Conservation (phyloP, 768 basidiomycete genomes). For the Hypsizygus marmoreus region DNA sequence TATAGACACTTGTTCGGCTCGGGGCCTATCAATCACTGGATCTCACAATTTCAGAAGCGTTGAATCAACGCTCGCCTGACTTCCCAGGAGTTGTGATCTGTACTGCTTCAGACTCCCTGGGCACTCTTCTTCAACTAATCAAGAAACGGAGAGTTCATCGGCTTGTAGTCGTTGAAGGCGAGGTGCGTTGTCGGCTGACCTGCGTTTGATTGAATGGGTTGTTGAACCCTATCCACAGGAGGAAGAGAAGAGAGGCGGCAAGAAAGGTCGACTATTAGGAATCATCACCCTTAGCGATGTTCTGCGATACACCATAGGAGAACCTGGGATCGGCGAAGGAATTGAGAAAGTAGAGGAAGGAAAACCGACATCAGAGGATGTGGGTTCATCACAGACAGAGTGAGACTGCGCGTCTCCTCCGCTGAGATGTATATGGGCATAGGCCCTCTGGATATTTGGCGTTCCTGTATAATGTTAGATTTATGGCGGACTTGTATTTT, state of each 20-base stretch:
- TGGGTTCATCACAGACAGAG: conserved; percentile 5
- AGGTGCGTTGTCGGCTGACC: conserved; percentile 46
- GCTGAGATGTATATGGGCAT: too few relatives aligned
- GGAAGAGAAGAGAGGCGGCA: conserved; percentile 78
- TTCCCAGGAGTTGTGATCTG: conserved; percentile 98
- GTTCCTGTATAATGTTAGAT: too few relatives aligned
- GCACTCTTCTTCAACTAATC: conserved; percentile 86
- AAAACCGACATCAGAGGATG: conserved; percentile 1
- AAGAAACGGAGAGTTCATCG: conserved; percentile 94
- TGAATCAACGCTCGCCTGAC: conserved; percentile 89
- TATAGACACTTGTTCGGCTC: conserved; percentile 88
- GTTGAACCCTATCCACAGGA: conserved; percentile 45
- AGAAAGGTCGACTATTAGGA: conserved; percentile 80
- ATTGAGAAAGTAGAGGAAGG: conserved; percentile 31
- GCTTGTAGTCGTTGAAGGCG: conserved; percentile 92
- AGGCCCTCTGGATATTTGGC: conserved; percentile 15
- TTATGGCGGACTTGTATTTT: too few relatives aligned
- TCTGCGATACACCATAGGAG: conserved; percentile 77
- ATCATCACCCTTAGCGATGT: conserved; percentile 91
- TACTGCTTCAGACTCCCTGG: conserved; percentile 88
- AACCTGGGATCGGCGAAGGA: conserved; percentile 52
- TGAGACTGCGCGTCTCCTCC: too few relatives aligned
- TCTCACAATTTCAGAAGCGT: conserved; percentile 88
- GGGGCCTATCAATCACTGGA: conserved; percentile 97
- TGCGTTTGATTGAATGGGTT: neutral